Percentiles rank a stretch among this genome's conserved stretches.
These are phyloP conservation scores for Pseudopyricularia javanii DNA, from an alignment of 2,329 filamentous ascomycete species.

Conservation along the genomic window DNA sequence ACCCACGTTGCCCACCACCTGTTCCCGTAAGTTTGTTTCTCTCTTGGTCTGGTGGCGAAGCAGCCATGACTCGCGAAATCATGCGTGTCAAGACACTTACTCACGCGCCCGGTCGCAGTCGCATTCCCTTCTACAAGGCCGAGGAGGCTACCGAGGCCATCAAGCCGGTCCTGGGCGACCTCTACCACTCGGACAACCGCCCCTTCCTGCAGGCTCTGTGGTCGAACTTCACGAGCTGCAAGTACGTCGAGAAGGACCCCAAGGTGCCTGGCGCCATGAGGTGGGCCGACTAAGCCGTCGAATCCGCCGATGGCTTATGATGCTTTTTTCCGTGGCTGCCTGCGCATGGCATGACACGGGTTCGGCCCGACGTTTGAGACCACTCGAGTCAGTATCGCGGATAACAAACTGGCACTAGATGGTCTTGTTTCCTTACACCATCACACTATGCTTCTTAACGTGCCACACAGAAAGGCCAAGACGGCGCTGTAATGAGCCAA, in stretches of 20 bases:
- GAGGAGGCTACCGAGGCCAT: slow-evolving; percentile 46
- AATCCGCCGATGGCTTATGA: background rate
- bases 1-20: slow-evolving; percentile 53
- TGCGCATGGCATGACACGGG: background rate
- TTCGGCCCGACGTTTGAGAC: too few species aligned
- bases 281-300: slow-evolving; percentile 15
- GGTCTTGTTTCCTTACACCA: too few species aligned
- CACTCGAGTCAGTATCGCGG: too few species aligned
- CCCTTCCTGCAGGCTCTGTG: slow-evolving; percentile 32
- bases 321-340: background rate
- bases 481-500: too few species aligned
- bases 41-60: background rate
- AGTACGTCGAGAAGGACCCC: slow-evolving; percentile 31
- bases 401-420: too few species aligned
- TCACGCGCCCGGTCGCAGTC: slow-evolving; percentile 11
- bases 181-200: slow-evolving; percentile 34
- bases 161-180: slow-evolving; percentile 39
- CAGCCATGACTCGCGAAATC: background rate
- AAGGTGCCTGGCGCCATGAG: slow-evolving; percentile 20
- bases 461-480: too few species aligned
- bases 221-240: slow-evolving; percentile 31
- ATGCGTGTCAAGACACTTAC: background rate
- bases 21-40: slow-evolving; percentile 31
- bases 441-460: too few species aligned
- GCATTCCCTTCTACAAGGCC: slow-evolving; percentile 49